Evolutionary conservation across 768 basidiomycete genomes (phyloP).

Genomic region (Pleurotus pulmonarius): DNA sequence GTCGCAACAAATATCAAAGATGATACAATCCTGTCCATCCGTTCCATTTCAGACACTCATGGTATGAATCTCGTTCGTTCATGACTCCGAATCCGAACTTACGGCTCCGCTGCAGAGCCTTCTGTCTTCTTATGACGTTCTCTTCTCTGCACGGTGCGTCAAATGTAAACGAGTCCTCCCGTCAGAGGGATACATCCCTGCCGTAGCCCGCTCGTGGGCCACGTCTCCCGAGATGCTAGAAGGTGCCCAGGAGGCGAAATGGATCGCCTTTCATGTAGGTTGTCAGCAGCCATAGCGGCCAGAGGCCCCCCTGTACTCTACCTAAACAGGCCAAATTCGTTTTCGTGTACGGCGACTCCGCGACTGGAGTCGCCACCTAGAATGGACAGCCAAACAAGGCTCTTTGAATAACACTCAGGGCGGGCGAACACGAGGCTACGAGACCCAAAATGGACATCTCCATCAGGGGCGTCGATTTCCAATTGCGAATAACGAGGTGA

Average conservation of each 20-base stretch:
- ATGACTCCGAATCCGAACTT: neutral
- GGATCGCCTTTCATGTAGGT: conserved; percentile 50
- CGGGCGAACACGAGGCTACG: neutral
- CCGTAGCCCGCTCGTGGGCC: conserved; percentile 59
- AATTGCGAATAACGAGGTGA: neutral
- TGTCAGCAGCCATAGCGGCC: conserved; percentile 1
- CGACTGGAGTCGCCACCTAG: neutral
- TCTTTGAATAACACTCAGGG: no score
- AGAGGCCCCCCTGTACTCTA: neutral
- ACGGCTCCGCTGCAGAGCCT: conserved; percentile 33
- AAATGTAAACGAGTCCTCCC: conserved; percentile 65
- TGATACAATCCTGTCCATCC: conserved; percentile 51
- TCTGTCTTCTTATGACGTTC: conserved; percentile 50
- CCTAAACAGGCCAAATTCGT: neutral
- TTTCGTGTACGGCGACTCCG: neutral
- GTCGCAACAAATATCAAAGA: conserved; percentile 61
- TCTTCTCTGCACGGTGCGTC: conserved; percentile 61
- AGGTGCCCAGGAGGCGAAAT: conserved; percentile 25
- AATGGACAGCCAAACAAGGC: no score
- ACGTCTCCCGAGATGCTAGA: conserved; percentile 18
- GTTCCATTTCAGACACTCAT: conserved; percentile 52
- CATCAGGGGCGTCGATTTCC: neutral
- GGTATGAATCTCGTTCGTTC: conserved; percentile 26
- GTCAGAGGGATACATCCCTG: conserved; percentile 67
- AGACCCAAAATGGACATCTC: neutral